These are phyloP conservation scores for Inonotus hispidus DNA, from an alignment of 1,284 basidiomycete species.

Conservation along the genomic window DNA sequence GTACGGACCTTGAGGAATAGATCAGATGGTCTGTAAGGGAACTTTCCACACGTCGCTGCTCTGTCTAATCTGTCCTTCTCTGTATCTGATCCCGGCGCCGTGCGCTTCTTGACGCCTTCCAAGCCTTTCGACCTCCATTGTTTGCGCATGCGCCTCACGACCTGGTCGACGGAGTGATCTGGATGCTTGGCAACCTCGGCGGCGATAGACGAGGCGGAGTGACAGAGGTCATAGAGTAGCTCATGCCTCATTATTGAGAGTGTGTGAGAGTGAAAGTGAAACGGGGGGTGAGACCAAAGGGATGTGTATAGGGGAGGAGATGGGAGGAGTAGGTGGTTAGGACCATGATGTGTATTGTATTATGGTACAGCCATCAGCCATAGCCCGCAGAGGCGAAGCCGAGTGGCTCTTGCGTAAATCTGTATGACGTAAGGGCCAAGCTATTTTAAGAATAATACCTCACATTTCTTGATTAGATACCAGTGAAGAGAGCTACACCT, in stretches of 20 bases:
- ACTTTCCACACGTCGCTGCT: constrained; percentile 35
- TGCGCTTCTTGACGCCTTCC: background rate
- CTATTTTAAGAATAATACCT: background rate
- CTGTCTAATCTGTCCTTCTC: constrained; percentile 26
- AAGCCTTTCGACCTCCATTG: background rate
- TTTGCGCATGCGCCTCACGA: constrained; percentile 4
- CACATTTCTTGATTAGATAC: background rate
- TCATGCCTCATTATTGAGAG: constrained; percentile 7
- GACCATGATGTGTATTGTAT: background rate
- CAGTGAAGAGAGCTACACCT: background rate
- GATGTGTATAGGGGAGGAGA: background rate
- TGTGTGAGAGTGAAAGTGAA: background rate
- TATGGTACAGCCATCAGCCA: background rate
- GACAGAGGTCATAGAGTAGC: constrained; percentile 4
- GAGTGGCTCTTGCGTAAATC: background rate
- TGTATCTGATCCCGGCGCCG: background rate
- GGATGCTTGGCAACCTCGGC: constrained; percentile 13
- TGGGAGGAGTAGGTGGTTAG: background rate
- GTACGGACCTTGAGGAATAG: constrained; percentile 37
- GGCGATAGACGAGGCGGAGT: constrained; percentile 10
- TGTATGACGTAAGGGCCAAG: background rate
- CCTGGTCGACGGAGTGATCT: background rate
- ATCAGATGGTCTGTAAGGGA: constrained; percentile 35
- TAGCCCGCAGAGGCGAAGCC: background rate
- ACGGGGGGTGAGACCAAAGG: background rate